Evolutionary conservation across 1,284 basidiomycete genomes (phyloP).

Genomic region (Puccinia triticina): DNA sequence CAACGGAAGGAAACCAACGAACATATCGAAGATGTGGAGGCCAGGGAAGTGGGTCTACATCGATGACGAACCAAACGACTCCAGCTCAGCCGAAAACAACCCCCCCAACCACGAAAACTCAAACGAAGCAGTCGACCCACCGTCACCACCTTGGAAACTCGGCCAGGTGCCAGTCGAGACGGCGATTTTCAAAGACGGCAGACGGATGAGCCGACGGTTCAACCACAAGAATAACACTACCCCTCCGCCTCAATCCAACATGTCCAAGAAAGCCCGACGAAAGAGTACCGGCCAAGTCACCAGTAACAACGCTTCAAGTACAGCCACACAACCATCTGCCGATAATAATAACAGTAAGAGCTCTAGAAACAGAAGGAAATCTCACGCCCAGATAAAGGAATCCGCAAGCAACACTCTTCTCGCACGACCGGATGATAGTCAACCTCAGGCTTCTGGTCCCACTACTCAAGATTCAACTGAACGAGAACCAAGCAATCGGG

Average conservation of each 20-base stretch:
- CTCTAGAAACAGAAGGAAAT: not conserved
- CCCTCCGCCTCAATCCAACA: not conserved
- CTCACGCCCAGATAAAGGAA: not conserved
- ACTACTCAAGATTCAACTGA: not conserved
- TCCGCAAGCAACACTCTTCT: not conserved
- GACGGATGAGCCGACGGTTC: slow-evolving; percentile 38
- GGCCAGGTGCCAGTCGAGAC: slow-evolving; percentile 41
- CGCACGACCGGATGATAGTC: not conserved
- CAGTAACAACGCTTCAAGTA: not conserved
- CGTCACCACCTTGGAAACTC: slow-evolving; percentile 49
- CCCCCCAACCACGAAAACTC: not conserved
- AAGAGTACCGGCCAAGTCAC: slow-evolving; percentile 17
- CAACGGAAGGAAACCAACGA: not conserved
- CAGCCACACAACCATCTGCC: not conserved
- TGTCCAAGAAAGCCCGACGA: not conserved
- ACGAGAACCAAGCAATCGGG: not conserved
- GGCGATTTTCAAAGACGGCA: slow-evolving; percentile 42
- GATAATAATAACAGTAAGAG: not conserved
- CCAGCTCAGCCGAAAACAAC: not conserved
- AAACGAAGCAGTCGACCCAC: not conserved
- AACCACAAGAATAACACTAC: slow-evolving; percentile 15
- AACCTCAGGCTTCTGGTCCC: not conserved
- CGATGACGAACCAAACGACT: slow-evolving; percentile 33
- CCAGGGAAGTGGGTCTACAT: slow-evolving; percentile 47
- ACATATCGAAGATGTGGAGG: slow-evolving; percentile 34